These are phyloP conservation scores for Rhodomyrtus tomentosa DNA, from an alignment of 345 rosid genomes.

Conservation along the genomic window DNA sequence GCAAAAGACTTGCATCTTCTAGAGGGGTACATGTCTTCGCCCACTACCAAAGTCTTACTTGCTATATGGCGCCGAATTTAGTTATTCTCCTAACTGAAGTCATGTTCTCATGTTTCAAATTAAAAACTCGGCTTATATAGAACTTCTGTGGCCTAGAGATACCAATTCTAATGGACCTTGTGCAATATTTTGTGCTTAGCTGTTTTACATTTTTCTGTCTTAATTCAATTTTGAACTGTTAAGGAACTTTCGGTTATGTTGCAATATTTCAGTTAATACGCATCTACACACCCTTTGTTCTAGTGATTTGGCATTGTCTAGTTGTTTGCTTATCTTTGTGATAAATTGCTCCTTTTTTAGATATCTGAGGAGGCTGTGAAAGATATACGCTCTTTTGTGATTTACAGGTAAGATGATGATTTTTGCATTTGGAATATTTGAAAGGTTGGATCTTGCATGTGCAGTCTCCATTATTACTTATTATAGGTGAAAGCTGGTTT, in stretches of 20 bases:
- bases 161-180: not conserved
- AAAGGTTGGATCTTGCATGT: not conserved
- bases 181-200: not conserved
- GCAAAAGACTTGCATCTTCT: not conserved
- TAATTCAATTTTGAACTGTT: not conserved
- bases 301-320: not conserved
- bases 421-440: not conserved
- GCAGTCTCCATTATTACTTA: not conserved
- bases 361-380: slow-evolving; percentile 83
- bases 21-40: not conserved
- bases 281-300: not conserved
- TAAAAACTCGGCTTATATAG: not conserved
- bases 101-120: not conserved
- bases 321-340: not conserved
- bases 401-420: slow-evolving; percentile 42
- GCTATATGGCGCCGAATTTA: not conserved
- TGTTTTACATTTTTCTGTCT: not conserved
- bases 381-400: slow-evolving; percentile 54
- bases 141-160: not conserved
- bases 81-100: not conserved
- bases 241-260: not conserved
- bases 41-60: not conserved
- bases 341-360: slow-evolving; percentile 18
- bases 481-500: not conserved
- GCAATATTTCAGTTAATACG: not conserved